Conservation (phyloP, 345 rosid species). For the Lenwebbia sp. region DNA sequence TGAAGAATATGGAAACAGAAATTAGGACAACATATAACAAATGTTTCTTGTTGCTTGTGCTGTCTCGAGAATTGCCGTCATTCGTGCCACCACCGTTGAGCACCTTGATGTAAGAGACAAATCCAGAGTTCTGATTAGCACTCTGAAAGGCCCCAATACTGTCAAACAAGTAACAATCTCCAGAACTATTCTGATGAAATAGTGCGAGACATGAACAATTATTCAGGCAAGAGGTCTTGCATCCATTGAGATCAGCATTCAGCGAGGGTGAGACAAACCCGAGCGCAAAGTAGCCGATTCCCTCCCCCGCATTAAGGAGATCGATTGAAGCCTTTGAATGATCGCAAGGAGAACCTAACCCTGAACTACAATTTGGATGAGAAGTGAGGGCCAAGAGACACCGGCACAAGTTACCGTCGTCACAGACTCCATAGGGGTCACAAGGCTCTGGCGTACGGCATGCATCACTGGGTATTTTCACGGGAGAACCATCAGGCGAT, state of each 20-base stretch:
- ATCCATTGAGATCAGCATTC: conserved; percentile 42
- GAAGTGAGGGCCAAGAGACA: conserved; percentile 45
- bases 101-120: conserved; percentile 55
- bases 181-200: conserved; percentile 57
- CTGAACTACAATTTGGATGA: conserved; percentile 36
- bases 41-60: conserved; percentile 20
- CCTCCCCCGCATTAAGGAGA: conserved; percentile 45
- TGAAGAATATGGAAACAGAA: conserved; percentile 30
- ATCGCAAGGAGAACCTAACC: conserved; percentile 46
- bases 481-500: conserved; percentile 16
- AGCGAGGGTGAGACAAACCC: conserved; percentile 40
- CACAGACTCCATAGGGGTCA: conserved; percentile 43
- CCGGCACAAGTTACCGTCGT: conserved; percentile 34
- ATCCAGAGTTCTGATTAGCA: conserved; percentile 22
- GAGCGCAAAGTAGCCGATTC: conserved; percentile 58
- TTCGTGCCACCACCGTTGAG: conserved; percentile 6
- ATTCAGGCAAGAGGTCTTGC: conserved; percentile 48
- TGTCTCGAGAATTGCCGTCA: conserved; percentile 7
- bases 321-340: conserved; percentile 14
- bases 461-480: conserved; percentile 51
- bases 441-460: conserved; percentile 73
- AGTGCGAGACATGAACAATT: conserved; percentile 78
- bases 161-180: conserved; percentile 67
- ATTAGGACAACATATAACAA: conserved; percentile 48
- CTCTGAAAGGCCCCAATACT: conserved; percentile 53